A percentile compares a stretch with the other conserved stretches of the same genome.
These are phyloP conservation scores for Alternaria rosae DNA, from an alignment of 2,329 filamentous ascomycete species.

Conservation along the genomic window DNA sequence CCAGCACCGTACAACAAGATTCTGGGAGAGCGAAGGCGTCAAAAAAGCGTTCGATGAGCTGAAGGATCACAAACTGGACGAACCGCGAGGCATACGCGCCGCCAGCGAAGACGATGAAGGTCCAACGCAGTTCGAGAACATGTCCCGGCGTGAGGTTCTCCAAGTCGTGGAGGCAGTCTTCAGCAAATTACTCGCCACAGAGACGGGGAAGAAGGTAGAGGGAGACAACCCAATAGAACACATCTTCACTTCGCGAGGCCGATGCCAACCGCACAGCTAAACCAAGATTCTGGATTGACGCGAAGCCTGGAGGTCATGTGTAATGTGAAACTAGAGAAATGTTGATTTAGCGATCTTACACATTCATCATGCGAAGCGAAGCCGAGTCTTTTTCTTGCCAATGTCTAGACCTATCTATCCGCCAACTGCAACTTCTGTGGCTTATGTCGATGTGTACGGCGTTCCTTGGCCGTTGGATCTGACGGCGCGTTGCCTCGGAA, in stretches of 20 bases:
- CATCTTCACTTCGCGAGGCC: conserved; percentile 5
- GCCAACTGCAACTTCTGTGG: neutral
- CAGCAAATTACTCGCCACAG: conserved; percentile 8
- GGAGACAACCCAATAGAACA: neutral
- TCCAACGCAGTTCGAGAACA: neutral
- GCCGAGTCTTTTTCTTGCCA: neutral
- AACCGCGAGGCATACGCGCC: neutral
- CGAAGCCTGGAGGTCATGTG: neutral
- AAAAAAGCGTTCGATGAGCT: conserved; percentile 13
- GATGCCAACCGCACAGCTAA: conserved; percentile 8
- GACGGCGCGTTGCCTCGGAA: conserved; percentile 13
- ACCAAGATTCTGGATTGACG: conserved; percentile 20
- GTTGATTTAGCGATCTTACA: neutral
- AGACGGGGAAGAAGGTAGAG: neutral
- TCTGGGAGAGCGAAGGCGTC: conserved; percentile 2
- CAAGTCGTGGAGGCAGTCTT: conserved; percentile 8
- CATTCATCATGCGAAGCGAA: neutral
- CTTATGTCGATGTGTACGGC: conserved; percentile 5
- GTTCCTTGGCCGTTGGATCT: conserved; percentile 1
- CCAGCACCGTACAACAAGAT: too few relatives aligned
- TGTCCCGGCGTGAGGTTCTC: conserved; percentile 19
- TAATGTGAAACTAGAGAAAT: neutral
- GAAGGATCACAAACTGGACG: neutral
- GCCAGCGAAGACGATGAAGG: neutral
- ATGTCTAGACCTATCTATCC: neutral